Evolutionary conservation across 2,329 filamentous ascomycete genomes (phyloP), one percentile per base, ranked within the genome.

Genomic region (Xylogone sp.): DNA sequence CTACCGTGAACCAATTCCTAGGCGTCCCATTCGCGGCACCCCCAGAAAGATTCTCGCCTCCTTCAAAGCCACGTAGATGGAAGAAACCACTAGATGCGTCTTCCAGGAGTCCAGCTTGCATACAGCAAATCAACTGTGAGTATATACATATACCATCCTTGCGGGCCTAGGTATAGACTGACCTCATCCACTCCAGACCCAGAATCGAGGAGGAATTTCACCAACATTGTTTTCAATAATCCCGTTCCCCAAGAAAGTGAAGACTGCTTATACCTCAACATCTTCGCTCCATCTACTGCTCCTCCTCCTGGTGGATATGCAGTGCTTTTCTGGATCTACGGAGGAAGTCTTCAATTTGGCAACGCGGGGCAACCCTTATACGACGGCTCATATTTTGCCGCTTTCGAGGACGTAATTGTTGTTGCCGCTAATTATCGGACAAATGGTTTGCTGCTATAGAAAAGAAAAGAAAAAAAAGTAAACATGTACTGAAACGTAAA

Each of bases 401-500:
- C 19, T 3, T 50, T 46, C 21, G 48, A 59, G 18, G 45, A 59
- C 21, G 43, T 59, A 2, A 19, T 60, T 18, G 45, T 60, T 19
- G 58, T 59, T 4, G 50, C 53, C 12, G 34, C 50, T 12, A 60
- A 60, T 20, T 59, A 58, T 42, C 19, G 55, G 27, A 49, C 49
- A 12, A 55, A 55, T 22, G 46, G 49, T 47, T 31, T 47, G 31
- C 22, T 16, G 2, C 4, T 43, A n/a, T 29, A 18, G 20, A 18
- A 7, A 9, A 10, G 19, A 47, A n/a, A n/a, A n/a, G n/a, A 19
- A 19, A 9, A 18, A 20, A 42, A 47, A 29, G 20, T 34, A 12
- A 19, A 13, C 13, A 5, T 43, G 22, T 20, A 43, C 66, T 76
- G 2, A 73, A 31, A 31, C 27, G 13, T 31, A 13, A 31, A 31